Percentiles rank a stretch among this genome's conserved stretches.
Evolutionary conservation across 2,329 filamentous ascomycete genomes (phyloP).

Genomic region (Talaromyces amestolkiae): DNA sequence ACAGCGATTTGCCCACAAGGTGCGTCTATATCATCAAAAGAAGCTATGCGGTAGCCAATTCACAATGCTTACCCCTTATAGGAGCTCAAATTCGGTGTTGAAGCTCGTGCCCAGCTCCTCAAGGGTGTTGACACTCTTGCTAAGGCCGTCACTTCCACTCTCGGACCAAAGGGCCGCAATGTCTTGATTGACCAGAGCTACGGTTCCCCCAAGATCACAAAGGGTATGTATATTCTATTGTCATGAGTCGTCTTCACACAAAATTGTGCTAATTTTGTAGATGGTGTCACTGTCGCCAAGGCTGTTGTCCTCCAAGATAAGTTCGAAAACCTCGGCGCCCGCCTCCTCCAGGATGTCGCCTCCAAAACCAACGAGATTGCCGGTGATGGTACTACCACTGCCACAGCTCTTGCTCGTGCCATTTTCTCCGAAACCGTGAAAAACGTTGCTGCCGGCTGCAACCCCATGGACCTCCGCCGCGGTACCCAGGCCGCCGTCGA

Average conservation of each 20-base stretch:
- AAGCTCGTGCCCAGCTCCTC: slow-evolving; percentile 83
- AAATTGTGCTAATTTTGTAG: slow-evolving; percentile 45
- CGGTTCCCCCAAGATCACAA: slow-evolving; percentile 98
- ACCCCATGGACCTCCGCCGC: slow-evolving; percentile 97
- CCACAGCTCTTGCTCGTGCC: slow-evolving; percentile 91
- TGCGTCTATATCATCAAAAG: slow-evolving; percentile 44
- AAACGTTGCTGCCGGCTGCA: slow-evolving; percentile 98
- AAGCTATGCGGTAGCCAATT: background rate
- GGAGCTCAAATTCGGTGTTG: slow-evolving; percentile 98
- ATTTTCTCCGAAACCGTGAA: slow-evolving; percentile 99
- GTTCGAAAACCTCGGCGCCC: slow-evolving; percentile 98
- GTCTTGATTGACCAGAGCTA: slow-evolving; percentile 98
- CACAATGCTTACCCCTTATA: slow-evolving; percentile 44
- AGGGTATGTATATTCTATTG: slow-evolving; percentile 62
- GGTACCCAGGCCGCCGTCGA: slow-evolving; percentile 97
- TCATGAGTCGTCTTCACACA: background rate
- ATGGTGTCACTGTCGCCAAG: slow-evolving; percentile 86
- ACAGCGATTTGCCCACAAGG: slow-evolving; percentile 96
- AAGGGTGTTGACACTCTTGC: slow-evolving; percentile 95
- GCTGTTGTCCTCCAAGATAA: slow-evolving; percentile 95
- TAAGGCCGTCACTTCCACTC: slow-evolving; percentile 90
- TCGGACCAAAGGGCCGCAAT: slow-evolving; percentile 97
- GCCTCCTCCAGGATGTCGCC: slow-evolving; percentile 94
- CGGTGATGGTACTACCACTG: slow-evolving; percentile 97
- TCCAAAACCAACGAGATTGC: slow-evolving; percentile 99